Evolutionary conservation across 208 protist genomes (phyloP).

Genomic region (Leishmania guyanensis): DNA sequence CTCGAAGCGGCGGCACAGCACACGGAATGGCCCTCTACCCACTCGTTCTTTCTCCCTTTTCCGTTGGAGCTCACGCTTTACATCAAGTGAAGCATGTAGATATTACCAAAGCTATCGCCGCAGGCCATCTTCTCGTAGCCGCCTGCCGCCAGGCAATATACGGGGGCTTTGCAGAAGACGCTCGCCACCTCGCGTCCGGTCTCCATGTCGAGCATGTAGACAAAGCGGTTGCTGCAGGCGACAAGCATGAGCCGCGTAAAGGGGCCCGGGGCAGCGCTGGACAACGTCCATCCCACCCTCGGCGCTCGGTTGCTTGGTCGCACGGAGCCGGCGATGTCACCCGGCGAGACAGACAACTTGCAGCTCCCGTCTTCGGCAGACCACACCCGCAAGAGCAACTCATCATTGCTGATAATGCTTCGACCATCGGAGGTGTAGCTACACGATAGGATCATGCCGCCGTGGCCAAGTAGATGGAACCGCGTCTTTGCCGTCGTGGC

Average conservation of each 20-base stretch:
- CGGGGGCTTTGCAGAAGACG: slow-evolving; percentile 84
- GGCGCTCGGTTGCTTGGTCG: slow-evolving; percentile 27
- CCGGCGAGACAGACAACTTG: slow-evolving; percentile 54
- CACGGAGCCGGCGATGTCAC: slow-evolving; percentile 50
- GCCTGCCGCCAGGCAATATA: slow-evolving; percentile 85
- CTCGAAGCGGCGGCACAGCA: background rate
- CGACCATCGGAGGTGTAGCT: slow-evolving; percentile 75
- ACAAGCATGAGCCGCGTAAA: slow-evolving; percentile 75
- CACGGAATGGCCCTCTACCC: background rate
- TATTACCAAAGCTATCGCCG: slow-evolving; percentile 91
- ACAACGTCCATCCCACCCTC: slow-evolving; percentile 80
- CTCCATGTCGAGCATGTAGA: slow-evolving; percentile 80
- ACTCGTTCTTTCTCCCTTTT: background rate
- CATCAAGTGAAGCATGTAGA: slow-evolving; percentile 45
- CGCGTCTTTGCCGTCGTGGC: slow-evolving; percentile 63
- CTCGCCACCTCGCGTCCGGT: slow-evolving; percentile 68
- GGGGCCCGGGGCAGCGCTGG: slow-evolving; percentile 65
- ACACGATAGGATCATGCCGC: slow-evolving; percentile 82
- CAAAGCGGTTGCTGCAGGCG: slow-evolving; percentile 84
- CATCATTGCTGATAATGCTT: slow-evolving; percentile 91
- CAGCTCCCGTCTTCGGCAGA: slow-evolving; percentile 59
- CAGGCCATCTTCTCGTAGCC: slow-evolving; percentile 53
- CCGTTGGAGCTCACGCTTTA: background rate
- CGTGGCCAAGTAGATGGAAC: slow-evolving; percentile 71
- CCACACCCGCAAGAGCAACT: slow-evolving; percentile 80